Percentiles rank a stretch among this genome's conserved stretches.
These are phyloP conservation scores for Suhomyces prunicola DNA, from an alignment of 805 yeast species.

Conservation along the genomic window DNA sequence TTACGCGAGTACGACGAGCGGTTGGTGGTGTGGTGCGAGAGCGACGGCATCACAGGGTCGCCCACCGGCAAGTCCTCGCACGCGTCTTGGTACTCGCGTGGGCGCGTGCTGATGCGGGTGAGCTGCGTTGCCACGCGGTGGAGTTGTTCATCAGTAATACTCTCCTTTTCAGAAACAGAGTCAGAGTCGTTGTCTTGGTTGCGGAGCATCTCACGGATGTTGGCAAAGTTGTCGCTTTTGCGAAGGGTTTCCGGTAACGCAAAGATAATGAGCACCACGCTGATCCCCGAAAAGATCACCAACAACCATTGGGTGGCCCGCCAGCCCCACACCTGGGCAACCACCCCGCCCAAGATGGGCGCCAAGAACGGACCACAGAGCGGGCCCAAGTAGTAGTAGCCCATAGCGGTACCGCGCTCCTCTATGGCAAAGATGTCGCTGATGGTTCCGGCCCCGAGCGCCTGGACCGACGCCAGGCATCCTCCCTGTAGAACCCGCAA, in stretches of 20 bases:
- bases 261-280: conserved; percentile 47
- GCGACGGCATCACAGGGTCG: conserved; percentile 39
- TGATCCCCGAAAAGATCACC: conserved; percentile 61
- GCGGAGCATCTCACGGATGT: conserved; percentile 42
- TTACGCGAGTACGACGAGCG: conserved; percentile 29
- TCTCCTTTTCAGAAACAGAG: not conserved
- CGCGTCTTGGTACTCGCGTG: conserved; percentile 12
- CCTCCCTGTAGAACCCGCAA: conserved; percentile 76
- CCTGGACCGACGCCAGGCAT: conserved; percentile 79
- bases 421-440: conserved; percentile 66
- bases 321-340: conserved; percentile 76
- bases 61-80: conserved; percentile 27
- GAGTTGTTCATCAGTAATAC: conserved; percentile 18
- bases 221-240: conserved; percentile 55
- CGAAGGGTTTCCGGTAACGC: conserved; percentile 79
- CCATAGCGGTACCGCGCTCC: conserved; percentile 76
- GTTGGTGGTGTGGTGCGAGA: conserved; percentile 36
- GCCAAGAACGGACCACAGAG: conserved; percentile 76
- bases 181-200: conserved; percentile 3
- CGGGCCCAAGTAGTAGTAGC: conserved; percentile 76
- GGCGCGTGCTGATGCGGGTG: conserved; percentile 19
- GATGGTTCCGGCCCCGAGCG: conserved; percentile 88
- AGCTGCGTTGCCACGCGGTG: conserved; percentile 33
- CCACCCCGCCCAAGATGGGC: conserved; percentile 76
- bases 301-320: conserved; percentile 85